phyloP scores from a whole-genome alignment of 208 protist genomes.

The Trichomonas gallinae region DNA sequence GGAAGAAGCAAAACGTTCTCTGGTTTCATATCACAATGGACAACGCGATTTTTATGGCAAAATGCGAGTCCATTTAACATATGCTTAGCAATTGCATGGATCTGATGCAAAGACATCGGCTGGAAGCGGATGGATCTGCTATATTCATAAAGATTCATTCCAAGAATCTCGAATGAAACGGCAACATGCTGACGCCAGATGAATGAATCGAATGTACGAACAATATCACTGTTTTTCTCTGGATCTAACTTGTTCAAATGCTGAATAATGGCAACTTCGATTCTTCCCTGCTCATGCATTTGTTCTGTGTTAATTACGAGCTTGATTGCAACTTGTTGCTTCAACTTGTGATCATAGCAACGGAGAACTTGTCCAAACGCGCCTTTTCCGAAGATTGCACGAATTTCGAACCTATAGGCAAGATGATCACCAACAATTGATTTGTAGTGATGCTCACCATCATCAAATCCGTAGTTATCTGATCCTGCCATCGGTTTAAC shows the following conservation, averaged over 20 bases:
- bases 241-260: constrained; percentile 32
- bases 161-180: constrained; percentile 45
- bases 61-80: constrained; percentile 35
- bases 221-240: constrained; percentile 21
- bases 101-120: constrained; percentile 36
- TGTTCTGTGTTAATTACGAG: constrained; percentile 40
- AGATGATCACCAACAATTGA: neutral
- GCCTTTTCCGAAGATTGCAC: constrained; percentile 58
- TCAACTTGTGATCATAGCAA: constrained; percentile 56
- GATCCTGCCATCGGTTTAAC: neutral
- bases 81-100: constrained; percentile 35
- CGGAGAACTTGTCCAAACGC: constrained; percentile 73
- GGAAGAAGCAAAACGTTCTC: constrained; percentile 46
- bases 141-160: constrained; percentile 42
- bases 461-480: neutral
- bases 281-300: constrained; percentile 37
- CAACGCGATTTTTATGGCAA: constrained; percentile 20
- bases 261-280: constrained; percentile 34
- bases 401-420: constrained; percentile 64
- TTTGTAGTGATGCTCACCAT: neutral
- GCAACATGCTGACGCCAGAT: constrained; percentile 39
- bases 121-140: constrained; percentile 30
- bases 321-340: constrained; percentile 56
- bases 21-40: constrained; percentile 50
- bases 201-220: constrained; percentile 33